Evolutionary conservation across 495 filamentous ascomycete genomes (phyloP), one percentile per base, ranked within the genome.

Genomic region (Patellaria atrata): DNA sequence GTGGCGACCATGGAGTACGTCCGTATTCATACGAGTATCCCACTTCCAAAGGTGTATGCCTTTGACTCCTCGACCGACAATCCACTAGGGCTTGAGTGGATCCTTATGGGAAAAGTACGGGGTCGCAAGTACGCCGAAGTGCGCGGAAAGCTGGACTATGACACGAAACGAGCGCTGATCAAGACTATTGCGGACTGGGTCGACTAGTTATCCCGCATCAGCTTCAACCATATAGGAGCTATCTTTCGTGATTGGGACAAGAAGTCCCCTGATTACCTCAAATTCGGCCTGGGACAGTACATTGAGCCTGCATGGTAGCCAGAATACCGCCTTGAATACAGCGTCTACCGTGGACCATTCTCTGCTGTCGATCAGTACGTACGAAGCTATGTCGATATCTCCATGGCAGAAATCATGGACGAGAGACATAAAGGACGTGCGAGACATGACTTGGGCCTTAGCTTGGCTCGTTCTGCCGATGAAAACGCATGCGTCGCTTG

Each of bases 31-130:
- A 70, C 70, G n/a, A 47, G 45, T 4, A 52, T 75, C 2, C 73
- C 70, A 0, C 59, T 72, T 0, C 66, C 73, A 4, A 44, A 47
- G 1, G 56, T 75, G 14, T 41, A 61, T 15, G 59, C 58, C 13
- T 71, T 58, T 25, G 62, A 73, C 33, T 53, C 60, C 13, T 58
- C 61, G 0, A 33, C 38, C 3, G 27, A 56, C 4, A 72, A 67
- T 40, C 53, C 55, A 7, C 48, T 75, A 17, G 64, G 63, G 7
- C 71, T 67, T 40, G 71, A 74, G 56, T 77, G 71, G 71, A 63
- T 74, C 1, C 38, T 76, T 8, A 68, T 73, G 64, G 58, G 60
- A 12, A 52, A 46, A 37, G 44, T 73, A 7, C 18, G 27, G 15
- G 40, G 40, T 5, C 5, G 3, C 1, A 13, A 13, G 6, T 35